Conservation (phyloP, 495 filamentous ascomycete genomes). For the Aspergillus mulundensis region DNA sequence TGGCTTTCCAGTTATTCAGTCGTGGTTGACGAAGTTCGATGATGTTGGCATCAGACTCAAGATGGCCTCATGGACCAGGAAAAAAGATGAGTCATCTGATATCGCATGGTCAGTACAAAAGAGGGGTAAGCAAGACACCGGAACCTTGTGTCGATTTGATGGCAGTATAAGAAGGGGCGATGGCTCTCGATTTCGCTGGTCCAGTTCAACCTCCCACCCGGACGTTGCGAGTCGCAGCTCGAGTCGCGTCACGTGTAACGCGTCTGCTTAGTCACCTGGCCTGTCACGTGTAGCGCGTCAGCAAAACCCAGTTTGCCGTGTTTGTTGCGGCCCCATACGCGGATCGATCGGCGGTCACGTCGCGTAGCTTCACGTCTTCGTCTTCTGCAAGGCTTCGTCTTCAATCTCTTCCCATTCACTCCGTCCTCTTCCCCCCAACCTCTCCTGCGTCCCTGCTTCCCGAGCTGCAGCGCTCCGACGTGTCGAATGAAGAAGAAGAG, state of each 20-base stretch:
- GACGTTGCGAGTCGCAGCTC: conserved; percentile 2
- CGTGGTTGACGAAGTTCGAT: background rate
- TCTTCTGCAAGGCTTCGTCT: conserved; percentile 36
- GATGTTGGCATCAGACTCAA: background rate
- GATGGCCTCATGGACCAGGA: background rate
- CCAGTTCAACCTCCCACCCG: background rate
- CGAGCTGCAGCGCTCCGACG: conserved; percentile 2
- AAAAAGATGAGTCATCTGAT: conserved; percentile 4
- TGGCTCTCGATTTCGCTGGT: conserved; percentile 4
- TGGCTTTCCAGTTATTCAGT: background rate
- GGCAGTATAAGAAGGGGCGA: conserved; percentile 5
- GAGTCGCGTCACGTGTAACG: conserved; percentile 18
- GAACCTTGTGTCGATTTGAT: conserved; percentile 3
- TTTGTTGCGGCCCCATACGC: conserved; percentile 44
- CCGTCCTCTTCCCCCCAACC: conserved; percentile 16
- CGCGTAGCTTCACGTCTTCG: conserved; percentile 31
- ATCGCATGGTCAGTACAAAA: background rate
- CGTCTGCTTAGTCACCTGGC: conserved; percentile 10
- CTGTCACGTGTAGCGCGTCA: conserved; percentile 20
- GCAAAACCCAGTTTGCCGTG: conserved; percentile 23
- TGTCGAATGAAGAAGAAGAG: conserved; percentile 11
- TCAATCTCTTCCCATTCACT: conserved; percentile 16
- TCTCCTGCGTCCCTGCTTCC: conserved; percentile 17
- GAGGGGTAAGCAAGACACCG: conserved; percentile 1
- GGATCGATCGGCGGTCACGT: conserved; percentile 31